Evolutionary conservation across 768 basidiomycete genomes (phyloP).

Genomic region (Hypholoma sublateritium): DNA sequence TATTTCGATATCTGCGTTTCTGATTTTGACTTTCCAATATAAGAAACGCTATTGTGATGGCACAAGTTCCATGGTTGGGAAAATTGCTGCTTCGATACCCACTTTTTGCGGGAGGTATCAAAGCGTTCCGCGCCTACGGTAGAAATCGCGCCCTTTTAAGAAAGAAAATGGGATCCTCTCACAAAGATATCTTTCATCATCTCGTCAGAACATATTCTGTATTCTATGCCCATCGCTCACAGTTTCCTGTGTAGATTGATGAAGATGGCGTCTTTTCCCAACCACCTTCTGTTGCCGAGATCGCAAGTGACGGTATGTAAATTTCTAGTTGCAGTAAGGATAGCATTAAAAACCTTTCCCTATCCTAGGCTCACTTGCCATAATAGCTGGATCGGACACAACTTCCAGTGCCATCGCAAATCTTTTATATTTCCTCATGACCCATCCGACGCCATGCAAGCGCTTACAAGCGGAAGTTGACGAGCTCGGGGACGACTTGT

Average conservation of each 20-base stretch:
- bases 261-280: conserved; percentile 35
- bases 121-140: conserved; percentile 24
- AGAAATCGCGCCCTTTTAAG: conserved; percentile 19
- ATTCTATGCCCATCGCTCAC: conserved; percentile 7
- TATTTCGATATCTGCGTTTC: neutral
- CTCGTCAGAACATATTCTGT: conserved; percentile 17
- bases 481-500: conserved; percentile 15
- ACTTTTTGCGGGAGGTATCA: conserved; percentile 17
- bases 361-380: conserved; percentile 19
- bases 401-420: conserved; percentile 26
- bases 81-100: conserved; percentile 17
- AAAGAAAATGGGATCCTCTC: conserved; percentile 25
- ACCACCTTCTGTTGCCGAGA: conserved; percentile 31
- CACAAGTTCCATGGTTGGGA: conserved; percentile 27
- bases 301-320: conserved; percentile 35
- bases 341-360: neutral
- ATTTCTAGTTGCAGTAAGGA: neutral
- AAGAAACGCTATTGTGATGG: conserved; percentile 39
- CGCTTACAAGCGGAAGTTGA: conserved; percentile 30
- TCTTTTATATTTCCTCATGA: conserved; percentile 28
- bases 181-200: conserved; percentile 32
- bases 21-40: conserved; percentile 1
- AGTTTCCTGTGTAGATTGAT: conserved; percentile 29
- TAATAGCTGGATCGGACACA: conserved; percentile 32
- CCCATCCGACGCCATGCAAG: conserved; percentile 21